Conservation (phyloP, 768 basidiomycete species). For the Panaeolus cyanescens region DNA sequence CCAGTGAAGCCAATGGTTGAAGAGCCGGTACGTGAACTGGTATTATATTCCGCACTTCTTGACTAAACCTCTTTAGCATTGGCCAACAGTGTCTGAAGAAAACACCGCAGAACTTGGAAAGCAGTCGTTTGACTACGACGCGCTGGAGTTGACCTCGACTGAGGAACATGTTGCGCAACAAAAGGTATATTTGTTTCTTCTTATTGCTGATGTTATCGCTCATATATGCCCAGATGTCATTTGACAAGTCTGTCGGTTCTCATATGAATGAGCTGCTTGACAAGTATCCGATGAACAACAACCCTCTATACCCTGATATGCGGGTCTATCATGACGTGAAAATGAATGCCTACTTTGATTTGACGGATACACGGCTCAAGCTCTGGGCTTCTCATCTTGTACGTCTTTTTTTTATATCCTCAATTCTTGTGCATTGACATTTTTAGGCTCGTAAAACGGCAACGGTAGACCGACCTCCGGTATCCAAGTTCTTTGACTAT, state of each 20-base stretch:
- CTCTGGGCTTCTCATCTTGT: background rate
- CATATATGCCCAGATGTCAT: too few relatives aligned
- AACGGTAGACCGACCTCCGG: background rate
- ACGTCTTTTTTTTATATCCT: background rate
- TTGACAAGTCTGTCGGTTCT: background rate
- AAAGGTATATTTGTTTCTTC: too few relatives aligned
- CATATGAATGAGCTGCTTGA: background rate
- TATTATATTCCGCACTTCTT: background rate
- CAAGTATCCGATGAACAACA: background rate
- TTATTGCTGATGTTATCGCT: too few relatives aligned
- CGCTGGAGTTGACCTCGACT: too few relatives aligned
- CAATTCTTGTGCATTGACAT: background rate
- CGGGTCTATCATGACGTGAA: background rate
- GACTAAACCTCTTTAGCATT: background rate
- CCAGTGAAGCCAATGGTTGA: constrained; percentile 1
- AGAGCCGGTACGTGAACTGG: background rate
- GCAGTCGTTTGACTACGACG: too few relatives aligned
- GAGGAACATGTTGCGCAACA: too few relatives aligned
- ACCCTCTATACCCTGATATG: background rate
- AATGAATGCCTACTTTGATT: background rate
- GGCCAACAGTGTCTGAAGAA: too few relatives aligned
- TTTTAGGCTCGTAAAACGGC: background rate
- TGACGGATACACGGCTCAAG: background rate
- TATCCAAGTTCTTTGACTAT: background rate
- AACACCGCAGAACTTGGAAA: too few relatives aligned